phyloP scores from a whole-genome alignment of 139 green algal genomes.

The Mychonastes homosphaera region DNA sequence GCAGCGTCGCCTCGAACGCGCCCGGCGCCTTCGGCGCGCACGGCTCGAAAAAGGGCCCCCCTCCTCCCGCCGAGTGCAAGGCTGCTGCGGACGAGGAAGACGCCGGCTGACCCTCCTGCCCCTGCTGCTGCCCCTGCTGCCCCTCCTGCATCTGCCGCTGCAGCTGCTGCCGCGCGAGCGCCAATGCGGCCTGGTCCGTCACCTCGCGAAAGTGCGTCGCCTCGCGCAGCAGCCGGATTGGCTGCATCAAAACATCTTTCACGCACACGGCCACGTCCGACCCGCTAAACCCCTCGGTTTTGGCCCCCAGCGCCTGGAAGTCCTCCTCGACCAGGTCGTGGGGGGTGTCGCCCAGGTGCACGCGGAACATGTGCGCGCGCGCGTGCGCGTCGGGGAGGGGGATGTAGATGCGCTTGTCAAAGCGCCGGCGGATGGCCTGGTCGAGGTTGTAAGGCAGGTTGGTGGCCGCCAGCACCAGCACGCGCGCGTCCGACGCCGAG shows the following conservation, averaged over 20 bases:
- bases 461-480: slow-evolving; percentile 92
- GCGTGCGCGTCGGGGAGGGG: slow-evolving; percentile 84
- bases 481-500: slow-evolving; percentile 22
- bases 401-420: slow-evolving; percentile 98
- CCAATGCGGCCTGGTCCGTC: background rate
- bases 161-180: background rate
- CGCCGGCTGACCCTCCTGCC: background rate
- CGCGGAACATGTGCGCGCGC: slow-evolving; percentile 82
- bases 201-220: slow-evolving; percentile 85
- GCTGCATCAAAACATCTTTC: slow-evolving; percentile 98
- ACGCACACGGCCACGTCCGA: slow-evolving; percentile 70
- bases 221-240: slow-evolving; percentile 80
- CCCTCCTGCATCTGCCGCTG: too few relatives aligned
- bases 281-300: slow-evolving; percentile 85
- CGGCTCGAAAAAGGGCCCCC: slow-evolving; percentile 43
- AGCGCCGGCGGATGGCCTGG: slow-evolving; percentile 60
- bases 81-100: too few relatives aligned
- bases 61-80: slow-evolving; percentile 1
- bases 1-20: slow-evolving; percentile 57
- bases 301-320: slow-evolving; percentile 65
- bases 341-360: slow-evolving; percentile 92
- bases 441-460: slow-evolving; percentile 96
- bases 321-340: slow-evolving; percentile 48
- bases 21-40: slow-evolving; percentile 65
- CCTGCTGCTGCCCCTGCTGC: too few relatives aligned